Evolutionary conservation across 2,329 filamentous ascomycete genomes (phyloP), one percentile per base, ranked within the genome.

Genomic region (Aspergillus piperis): DNA sequence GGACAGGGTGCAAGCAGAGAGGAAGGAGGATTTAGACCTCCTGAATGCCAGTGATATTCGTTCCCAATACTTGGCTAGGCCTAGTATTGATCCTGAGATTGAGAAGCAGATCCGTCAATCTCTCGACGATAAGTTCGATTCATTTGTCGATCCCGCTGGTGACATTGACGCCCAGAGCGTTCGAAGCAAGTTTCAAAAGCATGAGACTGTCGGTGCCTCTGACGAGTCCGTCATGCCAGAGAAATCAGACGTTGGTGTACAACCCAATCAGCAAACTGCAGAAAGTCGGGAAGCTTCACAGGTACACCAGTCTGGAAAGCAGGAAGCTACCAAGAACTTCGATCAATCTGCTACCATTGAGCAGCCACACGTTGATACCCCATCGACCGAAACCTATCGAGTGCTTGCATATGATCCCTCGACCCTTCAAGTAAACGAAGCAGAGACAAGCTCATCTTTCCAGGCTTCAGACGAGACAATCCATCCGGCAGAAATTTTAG

Each of bases 391-490:
- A 7, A 62, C 60, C 3, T 76, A 76, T 61, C 72, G 71, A 25
- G 68, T 79, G n/a, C 66, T 79, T 27, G 73, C 75, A 8, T 78
- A 75, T 55, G 77, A 79, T 59, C 60, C 72, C 10, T 69, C 67
- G 7, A 70, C 65, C 4, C 64, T 66, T 5, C 57, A 70, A 58
- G 64, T 78, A 2, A 72, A 63, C 15, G 68, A 70, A 23, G 70
- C 74, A 5, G 70, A 73, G 41, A 71, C 75, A 25, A 71, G 67
- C 30, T 72, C 73, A 10, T 76, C 76, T 23, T 44, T 65, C 8
- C 70, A 72, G 48, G 58, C 67, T 8, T 57, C 66, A 5, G 62
- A 66, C 17, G 67, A 72, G 11, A 54, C 57, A 30, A 51, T 63
- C 1, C 69, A 71, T 55, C 69, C 74, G 6, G 65, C 69, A n/a